These are phyloP conservation scores for Beauveria medogensis DNA, from an alignment of 2,329 filamentous ascomycete genomes.

Conservation along the genomic window DNA sequence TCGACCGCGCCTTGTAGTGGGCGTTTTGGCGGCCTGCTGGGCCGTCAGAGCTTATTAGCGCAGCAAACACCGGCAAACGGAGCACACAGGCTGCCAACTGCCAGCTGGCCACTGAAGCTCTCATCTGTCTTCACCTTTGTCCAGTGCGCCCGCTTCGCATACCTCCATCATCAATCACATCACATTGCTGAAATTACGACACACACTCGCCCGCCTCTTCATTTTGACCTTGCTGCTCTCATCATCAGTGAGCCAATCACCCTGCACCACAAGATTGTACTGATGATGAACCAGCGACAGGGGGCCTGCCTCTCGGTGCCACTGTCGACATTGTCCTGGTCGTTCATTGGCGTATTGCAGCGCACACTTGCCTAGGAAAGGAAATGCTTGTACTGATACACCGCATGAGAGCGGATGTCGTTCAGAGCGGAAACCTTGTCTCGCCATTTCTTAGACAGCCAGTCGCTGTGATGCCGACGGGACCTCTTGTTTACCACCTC, in stretches of 20 bases:
- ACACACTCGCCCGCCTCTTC: not conserved
- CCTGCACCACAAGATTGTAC: not conserved
- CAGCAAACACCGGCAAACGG: not conserved
- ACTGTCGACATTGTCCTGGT: not conserved
- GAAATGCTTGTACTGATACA: not conserved
- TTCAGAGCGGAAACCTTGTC: not conserved
- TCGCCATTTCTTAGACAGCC: not conserved
- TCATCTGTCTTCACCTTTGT: not conserved
- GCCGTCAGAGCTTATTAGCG: too few relatives aligned
- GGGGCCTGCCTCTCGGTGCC: not conserved
- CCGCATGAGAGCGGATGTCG: slow-evolving; percentile 1
- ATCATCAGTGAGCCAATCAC: not conserved
- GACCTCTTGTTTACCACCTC: not conserved
- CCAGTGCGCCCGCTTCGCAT: not conserved
- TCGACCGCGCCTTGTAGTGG: not conserved
- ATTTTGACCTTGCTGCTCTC: not conserved
- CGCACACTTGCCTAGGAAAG: not conserved
- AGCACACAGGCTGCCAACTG: not conserved
- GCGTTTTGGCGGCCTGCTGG: not conserved
- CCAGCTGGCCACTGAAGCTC: not conserved
- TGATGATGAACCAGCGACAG: not conserved
- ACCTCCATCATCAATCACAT: not conserved
- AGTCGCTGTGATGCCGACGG: not conserved
- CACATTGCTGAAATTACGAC: slow-evolving; percentile 1
- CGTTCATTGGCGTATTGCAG: not conserved